Evolutionary conservation across 257 asterid genomes (phyloP).

Genomic region (Scutellaria minor): DNA sequence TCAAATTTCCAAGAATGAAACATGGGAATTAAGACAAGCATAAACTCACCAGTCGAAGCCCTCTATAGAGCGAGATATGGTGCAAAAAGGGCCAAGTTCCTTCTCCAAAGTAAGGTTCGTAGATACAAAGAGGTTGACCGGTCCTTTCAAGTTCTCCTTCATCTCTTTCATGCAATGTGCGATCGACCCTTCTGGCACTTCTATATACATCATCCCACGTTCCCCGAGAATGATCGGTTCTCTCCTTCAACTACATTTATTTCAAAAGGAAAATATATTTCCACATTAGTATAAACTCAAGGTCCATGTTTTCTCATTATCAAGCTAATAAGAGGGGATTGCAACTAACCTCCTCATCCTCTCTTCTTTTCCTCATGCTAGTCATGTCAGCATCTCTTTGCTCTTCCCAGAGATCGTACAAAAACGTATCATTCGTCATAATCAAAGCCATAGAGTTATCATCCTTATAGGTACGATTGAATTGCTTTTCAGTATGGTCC

Average conservation of each 20-base stretch:
- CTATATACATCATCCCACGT: conserved; percentile 89
- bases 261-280: conserved; percentile 18
- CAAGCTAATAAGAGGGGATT: conserved; percentile 13
- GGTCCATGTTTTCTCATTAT: conserved; percentile 9
- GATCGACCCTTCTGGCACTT: conserved; percentile 73
- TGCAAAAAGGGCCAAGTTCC: conserved; percentile 98
- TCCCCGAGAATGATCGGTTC: conserved; percentile 84
- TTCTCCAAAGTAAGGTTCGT: conserved; percentile 86
- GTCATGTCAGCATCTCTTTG: conserved; percentile 58
- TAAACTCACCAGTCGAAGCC: conserved; percentile 72
- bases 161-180: conserved; percentile 85
- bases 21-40: neutral
- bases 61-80: conserved; percentile 77
- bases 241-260: conserved; percentile 76
- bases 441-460: conserved; percentile 30
- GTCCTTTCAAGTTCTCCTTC: conserved; percentile 96
- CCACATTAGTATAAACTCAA: conserved; percentile 12
- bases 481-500: conserved; percentile 57
- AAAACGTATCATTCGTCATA: conserved; percentile 44
- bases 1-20: no score
- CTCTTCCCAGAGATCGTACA: conserved; percentile 76
- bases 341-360: conserved; percentile 80
- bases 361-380: conserved; percentile 64
- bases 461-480: conserved; percentile 48
- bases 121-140: conserved; percentile 87